Percentiles rank a stretch among this genome's conserved stretches.
Conservation (phyloP, 768 basidiomycete genomes). For the Suillus luteus region DNA sequence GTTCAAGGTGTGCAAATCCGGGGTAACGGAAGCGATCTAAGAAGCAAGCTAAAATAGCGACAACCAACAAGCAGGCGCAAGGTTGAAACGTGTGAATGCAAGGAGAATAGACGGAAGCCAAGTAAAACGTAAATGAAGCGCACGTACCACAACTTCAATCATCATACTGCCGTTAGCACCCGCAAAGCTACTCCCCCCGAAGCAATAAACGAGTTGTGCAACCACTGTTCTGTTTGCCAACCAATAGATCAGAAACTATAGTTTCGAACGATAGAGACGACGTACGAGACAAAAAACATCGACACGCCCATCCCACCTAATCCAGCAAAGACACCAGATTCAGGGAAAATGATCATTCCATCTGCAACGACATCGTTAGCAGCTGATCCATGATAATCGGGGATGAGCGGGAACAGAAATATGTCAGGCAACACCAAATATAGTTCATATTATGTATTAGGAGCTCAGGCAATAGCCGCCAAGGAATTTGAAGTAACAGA, state of each 20-base stretch:
- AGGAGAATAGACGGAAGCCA: background rate
- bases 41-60: background rate
- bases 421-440: background rate
- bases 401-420: background rate
- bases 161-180: conserved; percentile 96
- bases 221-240: conserved; percentile 58
- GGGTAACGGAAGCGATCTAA: conserved; percentile 5
- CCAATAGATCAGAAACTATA: background rate
- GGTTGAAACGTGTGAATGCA: conserved; percentile 6
- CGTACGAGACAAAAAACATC: conserved; percentile 89
- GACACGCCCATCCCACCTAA: conserved; percentile 91
- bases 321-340: conserved; percentile 72
- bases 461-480: background rate
- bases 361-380: conserved; percentile 43
- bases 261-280: conserved; percentile 12
- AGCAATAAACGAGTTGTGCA: conserved; percentile 81
- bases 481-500: background rate
- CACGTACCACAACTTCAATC: conserved; percentile 93
- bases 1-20: conserved; percentile 5
- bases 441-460: conserved; percentile 11
- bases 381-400: conserved; percentile 1
- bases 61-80: conserved; percentile 4
- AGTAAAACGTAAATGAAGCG: conserved; percentile 6
- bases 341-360: conserved; percentile 96
- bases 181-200: conserved; percentile 87